These are phyloP conservation scores for Blastocladiella britannica DNA, from an alignment of 192 early-diverging fungal genomes.

Conservation along the genomic window DNA sequence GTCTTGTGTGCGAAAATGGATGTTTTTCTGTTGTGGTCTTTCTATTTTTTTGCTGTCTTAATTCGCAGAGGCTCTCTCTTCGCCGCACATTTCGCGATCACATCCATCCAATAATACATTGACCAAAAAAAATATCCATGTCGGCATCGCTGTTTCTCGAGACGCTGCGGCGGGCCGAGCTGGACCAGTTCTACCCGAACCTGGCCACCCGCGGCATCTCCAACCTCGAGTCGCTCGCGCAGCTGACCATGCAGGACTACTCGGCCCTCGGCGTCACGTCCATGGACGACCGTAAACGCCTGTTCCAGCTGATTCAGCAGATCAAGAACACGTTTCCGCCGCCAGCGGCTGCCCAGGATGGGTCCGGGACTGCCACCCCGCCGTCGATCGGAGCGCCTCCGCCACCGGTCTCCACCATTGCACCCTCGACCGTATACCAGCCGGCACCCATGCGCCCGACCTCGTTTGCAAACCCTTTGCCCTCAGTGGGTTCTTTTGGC, in stretches of 20 bases:
- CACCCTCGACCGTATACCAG: conserved; percentile 8
- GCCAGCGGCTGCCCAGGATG: conserved; percentile 11
- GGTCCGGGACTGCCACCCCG: conserved; percentile 18
- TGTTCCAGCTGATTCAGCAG: conserved; percentile 20
- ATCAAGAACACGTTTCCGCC: not conserved
- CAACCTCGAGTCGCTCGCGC: conserved; percentile 6
- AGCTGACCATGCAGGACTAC: conserved; percentile 66
- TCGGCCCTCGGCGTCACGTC: conserved; percentile 28
- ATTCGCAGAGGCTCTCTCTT: too few relatives aligned
- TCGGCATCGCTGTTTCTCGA: conserved; percentile 31
- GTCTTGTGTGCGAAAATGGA: too few relatives aligned
- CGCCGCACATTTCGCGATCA: too few relatives aligned
- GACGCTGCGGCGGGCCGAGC: conserved; percentile 37
- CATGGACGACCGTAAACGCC: conserved; percentile 31
- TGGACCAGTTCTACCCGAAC: conserved; percentile 35
- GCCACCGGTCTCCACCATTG: conserved; percentile 4
- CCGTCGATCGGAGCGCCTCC: conserved; percentile 11
- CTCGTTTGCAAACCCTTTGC: conserved; percentile 7
- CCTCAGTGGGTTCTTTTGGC: too few relatives aligned
- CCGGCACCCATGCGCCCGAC: not conserved
- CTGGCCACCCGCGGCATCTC: not conserved
- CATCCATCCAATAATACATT: too few relatives aligned
- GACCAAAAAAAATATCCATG: too few relatives aligned
- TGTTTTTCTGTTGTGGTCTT: too few relatives aligned
- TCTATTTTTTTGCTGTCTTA: too few relatives aligned